phyloP scores from a whole-genome alignment of 768 basidiomycete genomes.

The Lactarius pseudohatsudake region DNA sequence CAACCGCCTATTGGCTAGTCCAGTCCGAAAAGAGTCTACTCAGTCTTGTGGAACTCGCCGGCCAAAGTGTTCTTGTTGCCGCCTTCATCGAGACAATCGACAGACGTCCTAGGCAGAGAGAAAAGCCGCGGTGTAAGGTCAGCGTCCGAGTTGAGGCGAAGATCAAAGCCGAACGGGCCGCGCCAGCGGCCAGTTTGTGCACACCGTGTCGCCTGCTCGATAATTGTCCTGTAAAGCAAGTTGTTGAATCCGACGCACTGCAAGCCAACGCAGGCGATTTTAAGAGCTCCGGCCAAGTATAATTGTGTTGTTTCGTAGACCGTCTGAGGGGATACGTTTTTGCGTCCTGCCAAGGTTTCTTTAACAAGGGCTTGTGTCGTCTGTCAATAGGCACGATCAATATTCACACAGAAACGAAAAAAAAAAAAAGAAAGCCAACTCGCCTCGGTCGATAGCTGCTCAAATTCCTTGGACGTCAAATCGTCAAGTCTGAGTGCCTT shows the following conservation, averaged over 20 bases:
- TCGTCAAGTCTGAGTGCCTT: slow-evolving; percentile 64
- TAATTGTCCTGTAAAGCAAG: slow-evolving; percentile 58
- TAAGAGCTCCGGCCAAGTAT: slow-evolving; percentile 70
- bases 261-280: slow-evolving; percentile 69
- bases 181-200: slow-evolving; percentile 36
- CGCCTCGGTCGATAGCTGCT: slow-evolving; percentile 63
- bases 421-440: not conserved
- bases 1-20: not conserved
- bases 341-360: slow-evolving; percentile 68
- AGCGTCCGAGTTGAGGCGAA: slow-evolving; percentile 16
- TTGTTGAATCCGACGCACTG: slow-evolving; percentile 79
- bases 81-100: slow-evolving; percentile 9
- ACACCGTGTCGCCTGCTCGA: slow-evolving; percentile 61
- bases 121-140: slow-evolving; percentile 23
- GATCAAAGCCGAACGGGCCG: slow-evolving; percentile 28
- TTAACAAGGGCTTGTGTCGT: slow-evolving; percentile 64
- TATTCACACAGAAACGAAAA: not conserved
- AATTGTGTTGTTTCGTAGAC: slow-evolving; percentile 72
- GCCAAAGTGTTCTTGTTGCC: not conserved
- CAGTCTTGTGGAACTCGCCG: slow-evolving; percentile 17
- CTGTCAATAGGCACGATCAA: slow-evolving; percentile 37
- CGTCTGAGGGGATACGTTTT: slow-evolving; percentile 77
- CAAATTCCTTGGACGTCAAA: slow-evolving; percentile 68
- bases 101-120: slow-evolving; percentile 21
- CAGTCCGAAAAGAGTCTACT: slow-evolving; percentile 11